Evolutionary conservation across 2,329 filamentous ascomycete genomes (phyloP).

Genomic region (Thielaviopsis euricoi): DNA sequence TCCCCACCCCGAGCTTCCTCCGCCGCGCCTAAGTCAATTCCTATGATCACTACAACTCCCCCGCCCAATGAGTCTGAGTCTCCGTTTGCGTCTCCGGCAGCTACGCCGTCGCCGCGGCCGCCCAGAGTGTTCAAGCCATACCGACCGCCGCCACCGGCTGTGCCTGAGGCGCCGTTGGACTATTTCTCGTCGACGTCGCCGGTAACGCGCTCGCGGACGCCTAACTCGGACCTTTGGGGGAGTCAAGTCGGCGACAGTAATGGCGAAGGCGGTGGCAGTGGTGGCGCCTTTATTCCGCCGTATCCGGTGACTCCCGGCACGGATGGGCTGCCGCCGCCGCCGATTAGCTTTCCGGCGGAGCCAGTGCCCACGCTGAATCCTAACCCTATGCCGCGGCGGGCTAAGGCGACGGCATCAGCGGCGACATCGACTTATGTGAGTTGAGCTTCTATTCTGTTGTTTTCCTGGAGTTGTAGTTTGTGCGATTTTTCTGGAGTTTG

Average conservation of each 20-base stretch:
- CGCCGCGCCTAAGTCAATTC: not conserved
- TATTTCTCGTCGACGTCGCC: slow-evolving; percentile 8
- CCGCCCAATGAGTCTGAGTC: not conserved
- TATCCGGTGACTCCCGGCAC: slow-evolving; percentile 11
- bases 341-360: slow-evolving; percentile 4
- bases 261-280: not conserved
- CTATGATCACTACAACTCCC: slow-evolving; percentile 1
- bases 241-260: not conserved
- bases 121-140: slow-evolving; percentile 11
- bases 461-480: not conserved
- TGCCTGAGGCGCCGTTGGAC: slow-evolving; percentile 6
- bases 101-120: slow-evolving; percentile 1
- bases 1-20: not conserved
- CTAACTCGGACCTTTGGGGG: not conserved
- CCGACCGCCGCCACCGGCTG: slow-evolving; percentile 3
- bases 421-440: not conserved
- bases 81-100: not conserved
- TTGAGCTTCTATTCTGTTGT: not conserved
- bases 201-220: not conserved
- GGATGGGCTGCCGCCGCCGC: slow-evolving; percentile 9
- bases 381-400: not conserved
- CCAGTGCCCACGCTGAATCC: slow-evolving; percentile 1
- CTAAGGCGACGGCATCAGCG: not conserved
- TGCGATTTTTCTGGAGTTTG: not conserved
- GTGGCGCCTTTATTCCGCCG: slow-evolving; percentile 2